Evolutionary conservation across 768 basidiomycete genomes (phyloP).

Genomic region (Boletus reticulatus): DNA sequence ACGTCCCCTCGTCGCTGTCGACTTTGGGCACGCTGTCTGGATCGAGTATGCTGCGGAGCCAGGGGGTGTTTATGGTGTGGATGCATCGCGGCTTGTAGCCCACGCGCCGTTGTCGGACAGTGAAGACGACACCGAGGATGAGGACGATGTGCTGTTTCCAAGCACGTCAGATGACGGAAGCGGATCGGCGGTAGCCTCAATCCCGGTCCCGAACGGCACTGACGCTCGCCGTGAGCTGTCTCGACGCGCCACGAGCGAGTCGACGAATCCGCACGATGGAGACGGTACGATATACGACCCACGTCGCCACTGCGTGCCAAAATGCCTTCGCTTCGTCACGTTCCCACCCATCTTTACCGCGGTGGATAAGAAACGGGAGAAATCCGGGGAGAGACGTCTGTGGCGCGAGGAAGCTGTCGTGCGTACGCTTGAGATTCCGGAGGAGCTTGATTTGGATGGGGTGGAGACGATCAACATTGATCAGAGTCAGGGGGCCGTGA

Average conservation of each 20-base stretch:
- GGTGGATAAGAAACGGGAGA: conserved; percentile 18
- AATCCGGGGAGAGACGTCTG: conserved; percentile 11
- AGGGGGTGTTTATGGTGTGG: conserved; percentile 28
- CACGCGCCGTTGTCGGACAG: conserved; percentile 24
- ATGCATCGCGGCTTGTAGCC: conserved; percentile 29
- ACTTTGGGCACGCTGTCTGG: conserved; percentile 88
- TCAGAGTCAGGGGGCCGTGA: conserved; percentile 71
- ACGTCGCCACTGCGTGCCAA: conserved; percentile 34
- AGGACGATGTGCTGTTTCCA: conserved; percentile 14
- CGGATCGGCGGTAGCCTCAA: background rate
- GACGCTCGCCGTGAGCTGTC: background rate
- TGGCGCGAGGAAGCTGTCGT: conserved; percentile 44
- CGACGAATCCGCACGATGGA: conserved; percentile 15
- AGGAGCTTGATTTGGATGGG: conserved; percentile 58
- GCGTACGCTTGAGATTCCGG: conserved; percentile 60
- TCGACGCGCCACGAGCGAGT: conserved; percentile 2
- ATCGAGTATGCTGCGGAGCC: conserved; percentile 54
- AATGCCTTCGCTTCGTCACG: conserved; percentile 66
- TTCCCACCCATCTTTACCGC: conserved; percentile 51
- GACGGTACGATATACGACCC: conserved; percentile 23
- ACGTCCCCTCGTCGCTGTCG: conserved; percentile 73
- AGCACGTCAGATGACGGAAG: conserved; percentile 10
- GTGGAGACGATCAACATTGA: conserved; percentile 81
- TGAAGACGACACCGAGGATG: conserved; percentile 27
- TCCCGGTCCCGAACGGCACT: conserved; percentile 3